Evolutionary conservation across 441 rosid genomes (phyloP).

Genomic region (Erysimum pusillum): DNA sequence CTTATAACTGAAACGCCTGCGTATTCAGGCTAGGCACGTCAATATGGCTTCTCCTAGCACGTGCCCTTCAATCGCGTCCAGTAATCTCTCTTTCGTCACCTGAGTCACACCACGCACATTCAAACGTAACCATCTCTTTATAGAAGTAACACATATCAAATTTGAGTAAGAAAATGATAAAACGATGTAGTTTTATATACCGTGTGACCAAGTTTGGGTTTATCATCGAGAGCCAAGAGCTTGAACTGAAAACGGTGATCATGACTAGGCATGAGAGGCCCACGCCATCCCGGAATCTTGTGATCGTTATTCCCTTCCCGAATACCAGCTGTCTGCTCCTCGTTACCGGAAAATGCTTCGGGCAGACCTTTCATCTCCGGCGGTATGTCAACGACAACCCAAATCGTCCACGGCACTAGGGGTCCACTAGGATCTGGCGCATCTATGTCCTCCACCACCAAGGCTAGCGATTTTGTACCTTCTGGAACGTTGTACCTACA

Average conservation of each 20-base stretch:
- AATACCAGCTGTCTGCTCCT: slow-evolving; percentile 55
- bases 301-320: slow-evolving; percentile 75
- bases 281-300: slow-evolving; percentile 84
- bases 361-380: slow-evolving; percentile 69
- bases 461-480: slow-evolving; percentile 67
- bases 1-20: background rate
- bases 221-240: slow-evolving; percentile 70
- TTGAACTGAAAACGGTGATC: slow-evolving; percentile 73
- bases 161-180: background rate
- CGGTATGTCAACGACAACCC: slow-evolving; percentile 80
- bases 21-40: slow-evolving; percentile 52
- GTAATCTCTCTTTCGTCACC: slow-evolving; percentile 77
- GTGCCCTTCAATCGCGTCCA: slow-evolving; percentile 71
- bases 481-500: slow-evolving; percentile 75
- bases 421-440: slow-evolving; percentile 80
- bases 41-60: slow-evolving; percentile 73
- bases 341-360: slow-evolving; percentile 75
- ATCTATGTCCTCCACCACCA: slow-evolving; percentile 82
- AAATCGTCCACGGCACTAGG: slow-evolving; percentile 75
- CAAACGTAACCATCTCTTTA: background rate
- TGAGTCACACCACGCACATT: slow-evolving; percentile 10
- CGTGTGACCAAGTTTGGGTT: slow-evolving; percentile 67
- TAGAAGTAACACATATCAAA: background rate
- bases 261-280: slow-evolving; percentile 62
- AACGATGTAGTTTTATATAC: slow-evolving; percentile 35